A percentile compares a stretch with the other conserved stretches of the same genome.
Evolutionary conservation across 2,329 filamentous ascomycete species (phyloP).

Genomic region (Cladosporium sp.): DNA sequence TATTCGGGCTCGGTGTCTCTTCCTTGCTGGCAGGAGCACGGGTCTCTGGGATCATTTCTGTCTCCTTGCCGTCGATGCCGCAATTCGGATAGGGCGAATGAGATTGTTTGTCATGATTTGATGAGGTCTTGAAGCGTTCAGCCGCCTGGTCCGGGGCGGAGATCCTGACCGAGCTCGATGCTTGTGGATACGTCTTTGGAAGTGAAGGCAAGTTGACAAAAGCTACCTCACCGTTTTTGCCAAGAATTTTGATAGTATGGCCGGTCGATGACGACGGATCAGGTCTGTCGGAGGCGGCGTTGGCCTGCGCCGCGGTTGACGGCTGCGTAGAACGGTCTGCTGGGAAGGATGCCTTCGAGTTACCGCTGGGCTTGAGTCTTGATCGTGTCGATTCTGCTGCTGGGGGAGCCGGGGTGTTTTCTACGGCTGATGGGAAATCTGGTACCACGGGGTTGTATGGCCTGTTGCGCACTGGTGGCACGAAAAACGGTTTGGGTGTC

Average conservation of each 20-base stretch:
- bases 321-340: neutral
- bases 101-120: neutral
- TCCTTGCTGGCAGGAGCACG: neutral
- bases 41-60: neutral
- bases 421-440: neutral
- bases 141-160: neutral
- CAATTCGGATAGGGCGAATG: neutral
- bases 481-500: constrained; percentile 3
- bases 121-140: neutral
- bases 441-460: neutral
- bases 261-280: neutral
- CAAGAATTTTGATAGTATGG: constrained; percentile 18
- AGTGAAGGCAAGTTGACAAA: constrained; percentile 22
- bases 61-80: neutral
- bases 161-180: neutral
- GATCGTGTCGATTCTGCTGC: neutral
- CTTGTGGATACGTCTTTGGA: neutral
- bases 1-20: neutral
- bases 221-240: constrained; percentile 28
- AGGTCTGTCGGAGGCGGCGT: neutral
- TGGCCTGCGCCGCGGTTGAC: neutral
- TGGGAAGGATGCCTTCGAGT: too few species aligned
- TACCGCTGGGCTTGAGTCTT: neutral
- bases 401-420: neutral
- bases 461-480: constrained; percentile 2